A percentile compares a stretch with the other conserved stretches of the same genome.
Evolutionary conservation across 2,329 filamentous ascomycete genomes (phyloP).

Genomic region (Elsinoe ampelina): DNA sequence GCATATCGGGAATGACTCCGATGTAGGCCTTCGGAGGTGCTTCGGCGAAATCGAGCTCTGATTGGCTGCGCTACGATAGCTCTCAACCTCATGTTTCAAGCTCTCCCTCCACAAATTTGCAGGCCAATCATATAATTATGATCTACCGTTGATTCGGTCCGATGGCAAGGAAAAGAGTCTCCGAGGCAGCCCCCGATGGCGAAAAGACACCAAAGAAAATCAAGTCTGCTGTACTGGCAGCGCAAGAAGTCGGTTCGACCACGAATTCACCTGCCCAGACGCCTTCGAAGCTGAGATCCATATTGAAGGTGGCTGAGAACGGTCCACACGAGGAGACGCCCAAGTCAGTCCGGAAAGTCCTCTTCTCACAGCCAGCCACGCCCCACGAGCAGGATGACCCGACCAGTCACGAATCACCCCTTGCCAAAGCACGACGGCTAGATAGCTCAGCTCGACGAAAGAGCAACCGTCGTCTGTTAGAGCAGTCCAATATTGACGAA

Average conservation of each 20-base stretch:
- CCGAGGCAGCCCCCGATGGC: neutral
- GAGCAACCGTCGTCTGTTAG: constrained; percentile 66
- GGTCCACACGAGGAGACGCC: constrained; percentile 29
- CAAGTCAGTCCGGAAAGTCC: constrained; percentile 36
- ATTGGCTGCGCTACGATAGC: neutral
- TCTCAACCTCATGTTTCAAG: neutral
- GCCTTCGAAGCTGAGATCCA: constrained; percentile 26
- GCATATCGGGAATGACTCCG: neutral
- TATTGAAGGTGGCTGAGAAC: constrained; percentile 25
- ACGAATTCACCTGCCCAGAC: constrained; percentile 20
- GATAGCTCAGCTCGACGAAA: constrained; percentile 82
- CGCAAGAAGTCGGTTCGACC: neutral
- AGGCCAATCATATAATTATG: neutral
- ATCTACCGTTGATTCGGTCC: neutral
- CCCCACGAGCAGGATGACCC: constrained; percentile 23
- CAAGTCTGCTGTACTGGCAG: neutral
- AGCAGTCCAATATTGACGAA: constrained; percentile 56
- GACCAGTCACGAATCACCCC: constrained; percentile 39
- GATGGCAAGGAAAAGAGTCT: constrained; percentile 15
- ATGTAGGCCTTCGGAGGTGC: neutral
- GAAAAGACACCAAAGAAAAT: constrained; percentile 12
- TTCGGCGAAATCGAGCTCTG: constrained; percentile 6
- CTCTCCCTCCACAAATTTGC: neutral
- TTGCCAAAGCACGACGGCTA: constrained; percentile 58
- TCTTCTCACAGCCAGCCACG: constrained; percentile 38